A percentile compares a stretch with the other conserved stretches of the same genome.
phyloP scores from a whole-genome alignment of 2,329 filamentous ascomycete species.

The Orbilia quercus region DNA sequence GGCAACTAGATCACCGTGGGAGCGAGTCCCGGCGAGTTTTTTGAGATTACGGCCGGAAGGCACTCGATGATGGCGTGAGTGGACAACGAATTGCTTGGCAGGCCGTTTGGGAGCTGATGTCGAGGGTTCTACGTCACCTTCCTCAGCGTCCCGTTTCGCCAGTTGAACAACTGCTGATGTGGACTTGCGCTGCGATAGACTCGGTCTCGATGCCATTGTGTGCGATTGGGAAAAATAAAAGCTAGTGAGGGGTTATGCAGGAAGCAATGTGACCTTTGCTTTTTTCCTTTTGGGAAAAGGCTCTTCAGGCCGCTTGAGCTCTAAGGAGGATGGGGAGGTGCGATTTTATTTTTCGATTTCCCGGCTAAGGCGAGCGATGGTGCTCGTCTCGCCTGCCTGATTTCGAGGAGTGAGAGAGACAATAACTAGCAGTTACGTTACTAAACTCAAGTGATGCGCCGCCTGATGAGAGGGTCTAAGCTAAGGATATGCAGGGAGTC shows the following conservation, averaged over 20 bases:
- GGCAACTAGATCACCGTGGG: conserved; percentile 55
- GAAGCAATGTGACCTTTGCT: conserved; percentile 17
- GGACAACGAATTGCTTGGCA: conserved; percentile 56
- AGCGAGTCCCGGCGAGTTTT: conserved; percentile 54
- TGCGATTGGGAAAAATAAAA: conserved; percentile 34
- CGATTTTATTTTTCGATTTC: conserved; percentile 23
- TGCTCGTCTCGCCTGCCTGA: conserved; percentile 42
- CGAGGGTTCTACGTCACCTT: conserved; percentile 56
- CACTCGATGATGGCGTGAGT: conserved; percentile 55
- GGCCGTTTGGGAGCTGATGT: conserved; percentile 51
- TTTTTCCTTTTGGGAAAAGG: conserved; percentile 20
- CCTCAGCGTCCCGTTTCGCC: conserved; percentile 49
- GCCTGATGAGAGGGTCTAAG: conserved; percentile 21
- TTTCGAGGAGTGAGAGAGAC: conserved; percentile 36
- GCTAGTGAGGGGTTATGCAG: conserved; percentile 55
- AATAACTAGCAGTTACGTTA: neutral
- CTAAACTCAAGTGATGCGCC: conserved; percentile 18
- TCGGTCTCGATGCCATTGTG: conserved; percentile 56
- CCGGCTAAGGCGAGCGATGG: conserved; percentile 18
- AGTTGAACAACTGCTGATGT: conserved; percentile 54
- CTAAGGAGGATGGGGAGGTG: neutral
- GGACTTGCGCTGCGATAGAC: conserved; percentile 52
- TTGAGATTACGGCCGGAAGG: conserved; percentile 53
- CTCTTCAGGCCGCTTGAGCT: neutral
- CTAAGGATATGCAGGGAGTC: conserved; percentile 51